Evolutionary conservation across 1,139 yeast genomes (phyloP).

Genomic region (Scheffersomyces segobiensis): DNA sequence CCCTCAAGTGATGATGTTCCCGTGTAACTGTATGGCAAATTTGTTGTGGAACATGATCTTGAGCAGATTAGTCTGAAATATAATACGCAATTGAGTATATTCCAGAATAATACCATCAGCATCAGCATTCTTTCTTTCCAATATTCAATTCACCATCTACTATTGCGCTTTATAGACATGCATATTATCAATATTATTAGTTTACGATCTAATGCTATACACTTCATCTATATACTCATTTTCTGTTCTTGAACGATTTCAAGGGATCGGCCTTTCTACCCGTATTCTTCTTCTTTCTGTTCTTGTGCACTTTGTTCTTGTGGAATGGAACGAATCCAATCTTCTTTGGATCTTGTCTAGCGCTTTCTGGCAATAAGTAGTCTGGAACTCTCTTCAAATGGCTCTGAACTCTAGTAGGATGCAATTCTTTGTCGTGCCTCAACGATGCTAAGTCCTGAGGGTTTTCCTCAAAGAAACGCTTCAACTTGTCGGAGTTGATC

Average conservation of each 20-base stretch:
- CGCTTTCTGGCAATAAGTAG: conserved; percentile 81
- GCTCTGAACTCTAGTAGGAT: conserved; percentile 77
- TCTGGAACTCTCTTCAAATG: conserved; percentile 93
- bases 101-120: neutral
- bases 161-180: neutral
- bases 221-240: neutral
- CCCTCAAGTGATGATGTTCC: conserved; percentile 52
- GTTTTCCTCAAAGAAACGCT: conserved; percentile 94
- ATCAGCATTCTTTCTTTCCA: neutral
- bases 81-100: neutral
- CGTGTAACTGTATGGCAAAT: conserved; percentile 57
- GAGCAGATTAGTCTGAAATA: conserved; percentile 25
- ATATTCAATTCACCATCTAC: neutral
- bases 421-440: conserved; percentile 89
- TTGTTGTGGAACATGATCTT: conserved; percentile 58
- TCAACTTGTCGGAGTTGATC: conserved; percentile 83
- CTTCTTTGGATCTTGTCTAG: conserved; percentile 58
- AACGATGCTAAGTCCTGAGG: conserved; percentile 91
- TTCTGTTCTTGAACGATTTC: conserved; percentile 42
- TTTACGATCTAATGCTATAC: neutral
- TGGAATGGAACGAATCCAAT: conserved; percentile 79
- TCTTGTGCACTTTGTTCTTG: conserved; percentile 52
- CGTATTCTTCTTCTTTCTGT: conserved; percentile 36
- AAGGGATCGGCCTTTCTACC: conserved; percentile 66
- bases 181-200: neutral